Conservation (phyloP, 352 stramenopile species). For the Pythium chondricola region DNA sequence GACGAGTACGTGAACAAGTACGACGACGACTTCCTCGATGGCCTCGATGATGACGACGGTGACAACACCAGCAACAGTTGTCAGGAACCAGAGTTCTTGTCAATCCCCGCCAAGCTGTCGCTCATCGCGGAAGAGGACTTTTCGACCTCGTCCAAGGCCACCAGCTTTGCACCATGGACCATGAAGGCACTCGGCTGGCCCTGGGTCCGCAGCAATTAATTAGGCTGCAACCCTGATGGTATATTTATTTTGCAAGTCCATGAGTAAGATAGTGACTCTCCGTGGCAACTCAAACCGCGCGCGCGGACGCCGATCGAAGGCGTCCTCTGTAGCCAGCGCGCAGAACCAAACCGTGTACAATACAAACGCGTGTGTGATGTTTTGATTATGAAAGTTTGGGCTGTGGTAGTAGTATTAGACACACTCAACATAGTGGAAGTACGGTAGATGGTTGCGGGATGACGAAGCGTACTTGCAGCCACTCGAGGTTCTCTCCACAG, state of each 20-base stretch:
- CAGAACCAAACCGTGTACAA: too few species aligned
- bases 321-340: too few species aligned
- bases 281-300: background rate
- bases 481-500: too few species aligned
- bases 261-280: too few species aligned
- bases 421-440: too few species aligned
- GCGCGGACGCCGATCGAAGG: conserved; percentile 11
- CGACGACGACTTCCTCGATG: conserved; percentile 18
- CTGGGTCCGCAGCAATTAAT: conserved; percentile 20
- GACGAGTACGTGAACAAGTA: conserved; percentile 15
- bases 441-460: too few species aligned
- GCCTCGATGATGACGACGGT: background rate
- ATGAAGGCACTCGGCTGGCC: conserved; percentile 18
- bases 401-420: too few species aligned
- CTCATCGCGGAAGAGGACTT: conserved; percentile 19
- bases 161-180: background rate
- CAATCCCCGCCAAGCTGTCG: conserved; percentile 17
- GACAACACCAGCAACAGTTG: background rate
- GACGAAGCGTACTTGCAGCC: too few species aligned
- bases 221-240: background rate
- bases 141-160: background rate
- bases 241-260: too few species aligned
- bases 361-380: background rate
- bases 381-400: background rate
- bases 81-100: conserved; percentile 4